Conservation (phyloP, 192 early-diverging fungal species). For the Coemansia sp. region DNA sequence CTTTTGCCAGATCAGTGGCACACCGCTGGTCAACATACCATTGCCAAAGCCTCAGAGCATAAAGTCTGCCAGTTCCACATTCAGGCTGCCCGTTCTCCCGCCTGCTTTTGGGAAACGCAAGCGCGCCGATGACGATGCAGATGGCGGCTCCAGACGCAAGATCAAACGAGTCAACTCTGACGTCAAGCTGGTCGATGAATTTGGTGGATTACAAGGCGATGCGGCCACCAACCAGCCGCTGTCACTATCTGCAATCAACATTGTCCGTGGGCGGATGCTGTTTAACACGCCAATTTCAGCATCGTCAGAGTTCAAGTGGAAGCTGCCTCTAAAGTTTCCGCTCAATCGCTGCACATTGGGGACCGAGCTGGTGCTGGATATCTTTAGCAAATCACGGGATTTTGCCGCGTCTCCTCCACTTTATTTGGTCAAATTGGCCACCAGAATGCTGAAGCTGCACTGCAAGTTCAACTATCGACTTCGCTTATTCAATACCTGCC, state of each 20-base stretch:
- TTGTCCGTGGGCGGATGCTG: constrained; percentile 25
- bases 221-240: not conserved
- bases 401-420: constrained; percentile 14
- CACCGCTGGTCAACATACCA: constrained; percentile 14
- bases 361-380: constrained; percentile 10
- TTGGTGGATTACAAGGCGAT: not conserved
- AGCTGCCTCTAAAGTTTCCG: constrained; percentile 21
- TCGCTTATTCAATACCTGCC: constrained; percentile 52
- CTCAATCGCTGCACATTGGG: constrained; percentile 16
- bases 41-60: constrained; percentile 15
- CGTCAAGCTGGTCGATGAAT: not conserved
- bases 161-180: not conserved
- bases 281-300: constrained; percentile 20
- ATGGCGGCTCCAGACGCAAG: not conserved
- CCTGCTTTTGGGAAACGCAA: constrained; percentile 12
- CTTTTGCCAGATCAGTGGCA: constrained; percentile 41
- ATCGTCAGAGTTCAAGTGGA: constrained; percentile 20
- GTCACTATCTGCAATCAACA: constrained; percentile 9
- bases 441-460: constrained; percentile 51
- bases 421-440: constrained; percentile 27
- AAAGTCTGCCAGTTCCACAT: constrained; percentile 3
- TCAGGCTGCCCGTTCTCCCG: not conserved
- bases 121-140: not conserved
- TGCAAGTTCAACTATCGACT: constrained; percentile 42
- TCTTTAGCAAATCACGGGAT: constrained; percentile 14